These are phyloP conservation scores for Bryoglossum gracile DNA, from an alignment of 495 filamentous ascomycete species.

Conservation along the genomic window DNA sequence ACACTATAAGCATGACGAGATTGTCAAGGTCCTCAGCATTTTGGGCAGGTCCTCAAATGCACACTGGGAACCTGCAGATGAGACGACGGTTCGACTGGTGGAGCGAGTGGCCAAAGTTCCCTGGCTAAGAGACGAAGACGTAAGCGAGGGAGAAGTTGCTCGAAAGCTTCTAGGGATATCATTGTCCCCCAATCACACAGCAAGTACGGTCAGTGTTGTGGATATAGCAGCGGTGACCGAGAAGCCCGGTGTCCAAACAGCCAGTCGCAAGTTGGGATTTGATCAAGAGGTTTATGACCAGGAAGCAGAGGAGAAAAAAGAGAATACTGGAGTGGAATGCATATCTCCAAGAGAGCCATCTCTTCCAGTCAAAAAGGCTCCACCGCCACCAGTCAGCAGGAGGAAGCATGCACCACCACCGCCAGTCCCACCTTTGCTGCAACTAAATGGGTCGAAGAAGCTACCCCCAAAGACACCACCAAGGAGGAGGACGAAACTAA, in stretches of 20 bases:
- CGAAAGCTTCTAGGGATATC: conserved; percentile 43
- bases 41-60: conserved; percentile 53
- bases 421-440: conserved; percentile 25
- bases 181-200: conserved; percentile 38
- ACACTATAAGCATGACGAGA: conserved; percentile 86
- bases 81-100: conserved; percentile 80
- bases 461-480: conserved; percentile 49
- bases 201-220: conserved; percentile 59
- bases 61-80: conserved; percentile 87
- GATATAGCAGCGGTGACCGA: conserved; percentile 74
- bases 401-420: conserved; percentile 40
- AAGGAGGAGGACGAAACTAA: conserved; percentile 38
- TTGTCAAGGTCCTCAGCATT: conserved; percentile 64
- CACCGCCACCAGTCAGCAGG: conserved; percentile 31
- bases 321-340: conserved; percentile 3
- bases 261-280: conserved; percentile 52
- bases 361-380: conserved; percentile 10
- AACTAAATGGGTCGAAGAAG: conserved; percentile 34
- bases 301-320: neutral
- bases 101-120: conserved; percentile 72
- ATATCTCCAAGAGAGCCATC: conserved; percentile 8
- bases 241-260: conserved; percentile 79
- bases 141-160: conserved; percentile 38
- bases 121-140: conserved; percentile 58
- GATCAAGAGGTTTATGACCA: conserved; percentile 7